A percentile compares a stretch with the other conserved stretches of the same genome.
phyloP scores from a whole-genome alignment of 495 filamentous ascomycete species.

The Pyrenula aspistea region DNA sequence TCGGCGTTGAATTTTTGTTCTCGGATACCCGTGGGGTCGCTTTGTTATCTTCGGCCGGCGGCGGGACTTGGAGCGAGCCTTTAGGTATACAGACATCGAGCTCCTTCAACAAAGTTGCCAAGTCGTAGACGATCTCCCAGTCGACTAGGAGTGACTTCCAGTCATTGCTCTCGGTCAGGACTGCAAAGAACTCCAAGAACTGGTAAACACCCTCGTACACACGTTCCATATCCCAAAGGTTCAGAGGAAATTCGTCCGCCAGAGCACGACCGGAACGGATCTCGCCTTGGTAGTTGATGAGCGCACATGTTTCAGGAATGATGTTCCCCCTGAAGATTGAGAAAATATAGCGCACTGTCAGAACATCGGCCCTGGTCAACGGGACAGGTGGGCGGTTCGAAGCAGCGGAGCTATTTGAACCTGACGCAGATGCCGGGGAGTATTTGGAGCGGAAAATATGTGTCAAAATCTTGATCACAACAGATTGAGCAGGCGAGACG shows the following conservation, averaged over 20 bases:
- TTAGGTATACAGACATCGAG: conserved; percentile 77
- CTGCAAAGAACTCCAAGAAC: conserved; percentile 88
- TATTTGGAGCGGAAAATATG: conserved; percentile 71
- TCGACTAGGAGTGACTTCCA: conserved; percentile 64
- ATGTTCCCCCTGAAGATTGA: conserved; percentile 84
- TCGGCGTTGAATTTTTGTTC: conserved; percentile 19
- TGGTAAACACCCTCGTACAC: conserved; percentile 83
- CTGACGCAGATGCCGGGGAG: conserved; percentile 39
- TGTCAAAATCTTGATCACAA: conserved; percentile 78
- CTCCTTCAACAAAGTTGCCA: conserved; percentile 73
- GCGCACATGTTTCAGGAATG: conserved; percentile 81
- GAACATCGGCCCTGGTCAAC: conserved; percentile 44
- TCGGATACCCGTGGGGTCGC: conserved; percentile 6
- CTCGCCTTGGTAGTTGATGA: conserved; percentile 87
- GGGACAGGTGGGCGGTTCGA: conserved; percentile 21
- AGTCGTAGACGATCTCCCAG: conserved; percentile 78
- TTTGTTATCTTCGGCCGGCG: conserved; percentile 13
- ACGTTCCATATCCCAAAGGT: conserved; percentile 94
- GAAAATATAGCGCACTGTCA: conserved; percentile 79
- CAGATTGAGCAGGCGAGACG: conserved; percentile 85
- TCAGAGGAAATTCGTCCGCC: conserved; percentile 79
- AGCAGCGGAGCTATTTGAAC: conserved; percentile 18
- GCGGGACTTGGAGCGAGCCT: conserved; percentile 39
- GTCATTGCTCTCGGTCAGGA: conserved; percentile 65
- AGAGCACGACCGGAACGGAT: conserved; percentile 55